A percentile compares a stretch with the other conserved stretches of the same genome.
Conservation (phyloP, 2,329 filamentous ascomycete genomes). For the Exutisphaerella laricina region DNA sequence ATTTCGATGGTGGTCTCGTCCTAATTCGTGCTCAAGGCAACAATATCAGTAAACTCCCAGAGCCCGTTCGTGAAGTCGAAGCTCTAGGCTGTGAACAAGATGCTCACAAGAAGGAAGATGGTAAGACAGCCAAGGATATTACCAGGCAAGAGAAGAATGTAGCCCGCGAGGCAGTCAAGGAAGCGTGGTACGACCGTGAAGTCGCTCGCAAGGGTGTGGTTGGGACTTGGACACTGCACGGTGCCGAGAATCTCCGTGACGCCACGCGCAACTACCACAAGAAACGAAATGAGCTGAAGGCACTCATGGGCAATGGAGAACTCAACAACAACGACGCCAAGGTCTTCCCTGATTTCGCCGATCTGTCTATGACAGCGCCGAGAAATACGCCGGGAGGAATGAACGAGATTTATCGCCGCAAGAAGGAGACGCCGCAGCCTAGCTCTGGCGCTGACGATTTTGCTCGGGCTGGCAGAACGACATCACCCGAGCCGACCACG, state of each 20-base stretch:
- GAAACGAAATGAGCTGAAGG: constrained; percentile 13
- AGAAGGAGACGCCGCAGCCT: not conserved
- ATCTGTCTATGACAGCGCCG: constrained; percentile 11
- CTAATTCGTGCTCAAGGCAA: not conserved
- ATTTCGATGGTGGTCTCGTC: not conserved
- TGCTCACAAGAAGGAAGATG: not conserved
- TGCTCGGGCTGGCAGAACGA: not conserved
- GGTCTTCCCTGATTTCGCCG: constrained; percentile 15
- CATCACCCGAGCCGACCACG: not conserved
- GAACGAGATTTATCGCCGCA: not conserved
- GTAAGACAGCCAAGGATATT: constrained; percentile 3
- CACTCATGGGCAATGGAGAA: constrained; percentile 16
- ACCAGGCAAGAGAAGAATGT: constrained; percentile 12
- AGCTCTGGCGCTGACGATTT: not conserved
- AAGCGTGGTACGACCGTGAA: constrained; percentile 22
- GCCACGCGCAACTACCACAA: constrained; percentile 15
- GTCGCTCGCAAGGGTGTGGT: constrained; percentile 10
- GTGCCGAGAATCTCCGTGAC: constrained; percentile 6
- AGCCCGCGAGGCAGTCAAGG: constrained; percentile 17
- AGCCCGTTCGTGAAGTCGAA: not conserved
- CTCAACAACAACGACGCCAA: constrained; percentile 21
- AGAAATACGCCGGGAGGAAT: constrained; percentile 9
- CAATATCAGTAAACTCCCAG: not conserved
- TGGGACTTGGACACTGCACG: constrained; percentile 10
- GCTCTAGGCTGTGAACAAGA: not conserved